phyloP scores from a whole-genome alignment of 2,329 filamentous ascomycete genomes.

The Lasiodiplodia gonubiensis region DNA sequence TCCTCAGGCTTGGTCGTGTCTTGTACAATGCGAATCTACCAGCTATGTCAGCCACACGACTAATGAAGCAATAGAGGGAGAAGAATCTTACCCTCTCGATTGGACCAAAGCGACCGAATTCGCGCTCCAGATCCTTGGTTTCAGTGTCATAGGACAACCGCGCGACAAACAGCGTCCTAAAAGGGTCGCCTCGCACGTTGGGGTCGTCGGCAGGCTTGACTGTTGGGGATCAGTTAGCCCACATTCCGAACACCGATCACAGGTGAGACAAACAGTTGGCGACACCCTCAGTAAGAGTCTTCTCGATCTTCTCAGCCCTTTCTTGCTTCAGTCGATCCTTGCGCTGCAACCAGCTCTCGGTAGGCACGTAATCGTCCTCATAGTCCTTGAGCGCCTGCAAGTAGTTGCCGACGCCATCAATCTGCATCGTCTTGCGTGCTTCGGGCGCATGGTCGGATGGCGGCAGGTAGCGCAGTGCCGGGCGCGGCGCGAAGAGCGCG shows the following conservation, averaged over 20 bases:
- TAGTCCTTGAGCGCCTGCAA: constrained; percentile 77
- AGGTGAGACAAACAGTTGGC: constrained; percentile 62
- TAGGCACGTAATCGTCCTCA: constrained; percentile 76
- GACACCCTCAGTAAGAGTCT: constrained; percentile 67
- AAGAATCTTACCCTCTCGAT: constrained; percentile 79
- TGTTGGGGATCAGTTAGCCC: constrained; percentile 43
- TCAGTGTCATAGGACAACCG: constrained; percentile 88
- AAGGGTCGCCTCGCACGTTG: constrained; percentile 90
- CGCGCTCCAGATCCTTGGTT: constrained; percentile 86
- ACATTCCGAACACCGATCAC: not conserved
- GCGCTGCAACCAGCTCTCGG: constrained; percentile 90
- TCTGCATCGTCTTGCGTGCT: constrained; percentile 74
- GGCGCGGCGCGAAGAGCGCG: constrained; percentile 92
- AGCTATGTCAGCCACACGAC: constrained; percentile 23
- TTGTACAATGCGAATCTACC: constrained; percentile 83
- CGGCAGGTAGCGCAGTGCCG: constrained; percentile 86
- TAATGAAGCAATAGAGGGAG: not conserved
- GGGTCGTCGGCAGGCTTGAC: constrained; percentile 84
- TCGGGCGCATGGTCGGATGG: constrained; percentile 83
- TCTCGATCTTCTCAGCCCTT: constrained; percentile 72
- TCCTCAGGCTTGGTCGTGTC: constrained; percentile 74
- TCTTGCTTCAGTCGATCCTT: constrained; percentile 84
- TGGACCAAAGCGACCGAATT: constrained; percentile 91
- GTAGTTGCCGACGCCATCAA: constrained; percentile 76
- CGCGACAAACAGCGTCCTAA: constrained; percentile 92